phyloP scores from a whole-genome alignment of 106 monocot genomes.

The Dendrobium catenatum region DNA sequence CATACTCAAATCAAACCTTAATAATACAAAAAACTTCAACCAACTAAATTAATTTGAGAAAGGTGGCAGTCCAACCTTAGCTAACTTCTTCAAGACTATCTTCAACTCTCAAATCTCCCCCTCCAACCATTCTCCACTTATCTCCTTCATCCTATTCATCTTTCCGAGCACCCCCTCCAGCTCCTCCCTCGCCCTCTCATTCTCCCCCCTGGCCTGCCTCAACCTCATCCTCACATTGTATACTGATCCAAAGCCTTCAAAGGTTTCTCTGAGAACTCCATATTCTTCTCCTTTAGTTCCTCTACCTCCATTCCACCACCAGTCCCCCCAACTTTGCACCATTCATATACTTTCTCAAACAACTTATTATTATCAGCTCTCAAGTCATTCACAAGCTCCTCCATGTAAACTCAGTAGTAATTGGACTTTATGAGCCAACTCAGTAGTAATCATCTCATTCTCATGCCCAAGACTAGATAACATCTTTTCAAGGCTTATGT shows the following conservation, averaged over 20 bases:
- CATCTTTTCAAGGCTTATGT: slow-evolving; percentile 55
- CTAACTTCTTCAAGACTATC: neutral
- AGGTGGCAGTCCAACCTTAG: too few species aligned
- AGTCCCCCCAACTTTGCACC: neutral
- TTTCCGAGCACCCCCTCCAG: slow-evolving; percentile 8
- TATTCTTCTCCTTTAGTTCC: slow-evolving; percentile 35
- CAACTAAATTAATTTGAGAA: too few species aligned
- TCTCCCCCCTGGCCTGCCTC: slow-evolving; percentile 40
- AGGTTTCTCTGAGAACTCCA: slow-evolving; percentile 42
- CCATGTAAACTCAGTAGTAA: too few species aligned
- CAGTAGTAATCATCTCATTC: slow-evolving; percentile 47
- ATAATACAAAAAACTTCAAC: too few species aligned
- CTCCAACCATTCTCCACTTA: neutral
- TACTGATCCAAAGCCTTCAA: slow-evolving; percentile 39
- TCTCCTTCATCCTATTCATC: slow-evolving; percentile 1
- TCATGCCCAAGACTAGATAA: slow-evolving; percentile 42
- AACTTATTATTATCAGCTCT: slow-evolving; percentile 43
- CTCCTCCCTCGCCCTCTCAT: slow-evolving; percentile 16
- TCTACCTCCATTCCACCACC: neutral
- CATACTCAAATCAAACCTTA: too few species aligned
- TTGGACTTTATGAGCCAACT: slow-evolving; percentile 35
- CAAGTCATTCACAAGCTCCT: slow-evolving; percentile 41
- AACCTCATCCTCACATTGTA: slow-evolving; percentile 29
- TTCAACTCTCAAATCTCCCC: neutral
- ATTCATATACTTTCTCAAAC: slow-evolving; percentile 26